Evolutionary conservation across 345 rosid species (phyloP), one percentile per base, ranked within the genome.

Genomic region (Linum usitatissimum): DNA sequence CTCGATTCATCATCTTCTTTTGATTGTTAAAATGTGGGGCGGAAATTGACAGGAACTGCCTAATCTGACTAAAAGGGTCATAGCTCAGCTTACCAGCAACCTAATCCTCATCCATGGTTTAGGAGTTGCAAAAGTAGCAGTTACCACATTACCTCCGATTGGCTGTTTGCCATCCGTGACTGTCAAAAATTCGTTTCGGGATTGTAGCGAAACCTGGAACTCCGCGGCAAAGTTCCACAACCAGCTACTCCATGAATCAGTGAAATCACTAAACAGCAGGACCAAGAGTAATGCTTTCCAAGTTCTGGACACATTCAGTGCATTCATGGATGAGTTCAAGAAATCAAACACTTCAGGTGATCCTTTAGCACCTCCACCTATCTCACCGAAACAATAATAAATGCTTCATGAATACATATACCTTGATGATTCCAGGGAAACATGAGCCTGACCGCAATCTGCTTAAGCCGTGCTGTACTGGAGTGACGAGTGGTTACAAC

Each of bases 401-500:
- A 34, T 34, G 28, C 28, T 7, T 34, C 38, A 34, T 34, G 38
- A 23, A 1, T 34, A 34, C 38, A 34, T 8, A 34, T 21, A 30
- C 18, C 18, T 53, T 71, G 3, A 21, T 28, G 15, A 18, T 39
- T 5, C 67, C 76, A 80, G 79, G 77, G 18, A 57, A 14, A 12
- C 28, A 14, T 45, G 34, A 59, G 23, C 28, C 51, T 45, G 51
- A 4, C 20, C 57, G 42, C 63, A 68, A 48, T 53, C 56, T 71
- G 30, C 36, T 79, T 70, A 55, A 64, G 69, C 84, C 86, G n/a
- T 84, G 83, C 28, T 80, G 84, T 54, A 57, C 13, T 18, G 90
- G 79, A 0, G 18, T 19, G 55, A 31, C 18, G 14, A 56, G 59
- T 18, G 68, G 40, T 3, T 17, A 75, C 21, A 59, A 39, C 0